phyloP scores from a whole-genome alignment of 1,139 yeast genomes.

The Nakaseomyces delphensis region DNA sequence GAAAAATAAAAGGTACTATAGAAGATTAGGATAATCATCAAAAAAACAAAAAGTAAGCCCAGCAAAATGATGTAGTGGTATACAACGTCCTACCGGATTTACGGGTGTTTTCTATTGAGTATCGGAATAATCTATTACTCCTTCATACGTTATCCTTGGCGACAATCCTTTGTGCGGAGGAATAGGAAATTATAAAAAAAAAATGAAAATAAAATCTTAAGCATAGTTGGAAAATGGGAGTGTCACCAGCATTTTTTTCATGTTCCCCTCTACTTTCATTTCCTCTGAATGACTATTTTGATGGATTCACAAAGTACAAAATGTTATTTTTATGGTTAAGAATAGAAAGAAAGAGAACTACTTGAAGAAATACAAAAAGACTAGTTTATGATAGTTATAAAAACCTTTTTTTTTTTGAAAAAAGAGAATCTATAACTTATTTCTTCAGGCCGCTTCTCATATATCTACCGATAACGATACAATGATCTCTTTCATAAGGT shows the following conservation, averaged over 20 bases:
- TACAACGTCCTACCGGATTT: background rate
- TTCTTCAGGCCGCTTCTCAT: conserved; percentile 66
- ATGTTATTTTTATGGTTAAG: background rate
- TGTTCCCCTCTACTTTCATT: background rate
- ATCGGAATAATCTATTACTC: background rate
- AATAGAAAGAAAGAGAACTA: background rate
- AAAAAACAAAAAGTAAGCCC: too few relatives aligned
- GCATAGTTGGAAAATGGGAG: background rate
- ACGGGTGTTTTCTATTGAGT: too few relatives aligned
- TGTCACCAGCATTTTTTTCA: background rate
- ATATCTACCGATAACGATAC: conserved; percentile 96
- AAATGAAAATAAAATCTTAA: background rate
- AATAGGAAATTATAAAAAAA: background rate
- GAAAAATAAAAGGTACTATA: too few relatives aligned
- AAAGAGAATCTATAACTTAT: conserved; percentile 10
- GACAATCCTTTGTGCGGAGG: background rate
- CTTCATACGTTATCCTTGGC: background rate
- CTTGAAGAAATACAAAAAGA: background rate
- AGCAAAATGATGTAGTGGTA: too few relatives aligned
- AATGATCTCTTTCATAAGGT: conserved; percentile 99
- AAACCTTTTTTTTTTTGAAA: too few relatives aligned
- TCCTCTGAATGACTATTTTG: background rate
- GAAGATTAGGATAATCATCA: too few relatives aligned
- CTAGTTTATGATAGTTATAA: too few relatives aligned
- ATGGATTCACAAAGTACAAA: background rate